Conservation (phyloP, 768 basidiomycete species). For the Austroboletus festivus region DNA sequence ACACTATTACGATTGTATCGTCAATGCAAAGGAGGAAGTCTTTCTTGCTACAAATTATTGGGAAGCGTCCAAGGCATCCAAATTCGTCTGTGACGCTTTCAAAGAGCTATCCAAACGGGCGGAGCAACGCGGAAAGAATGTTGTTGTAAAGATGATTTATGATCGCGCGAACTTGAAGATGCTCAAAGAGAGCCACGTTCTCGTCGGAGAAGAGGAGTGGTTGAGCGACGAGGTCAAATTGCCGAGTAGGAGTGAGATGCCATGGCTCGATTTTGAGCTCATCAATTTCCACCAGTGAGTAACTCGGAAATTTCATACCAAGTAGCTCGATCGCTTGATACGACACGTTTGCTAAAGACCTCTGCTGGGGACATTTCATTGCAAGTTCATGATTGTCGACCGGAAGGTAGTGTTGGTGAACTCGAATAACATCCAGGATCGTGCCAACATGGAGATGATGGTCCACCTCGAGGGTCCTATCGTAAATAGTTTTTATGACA, state of each 20-base stretch:
- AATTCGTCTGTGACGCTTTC: constrained; percentile 48
- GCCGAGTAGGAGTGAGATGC: constrained; percentile 54
- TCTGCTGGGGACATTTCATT: constrained; percentile 65
- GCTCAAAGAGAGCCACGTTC: constrained; percentile 40
- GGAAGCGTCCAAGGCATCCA: constrained; percentile 51
- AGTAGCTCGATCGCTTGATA: neutral
- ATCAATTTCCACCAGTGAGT: constrained; percentile 48
- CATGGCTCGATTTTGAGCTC: constrained; percentile 58
- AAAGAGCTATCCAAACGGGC: constrained; percentile 49
- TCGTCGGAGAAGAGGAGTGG: constrained; percentile 47
- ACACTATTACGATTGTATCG: constrained; percentile 62
- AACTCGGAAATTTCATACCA: neutral
- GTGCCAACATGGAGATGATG: constrained; percentile 58
- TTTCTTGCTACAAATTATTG: constrained; percentile 67
- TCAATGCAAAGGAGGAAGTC: constrained; percentile 59
- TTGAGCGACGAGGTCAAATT: constrained; percentile 43
- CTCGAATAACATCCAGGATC: constrained; percentile 67
- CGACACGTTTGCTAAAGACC: constrained; percentile 30
- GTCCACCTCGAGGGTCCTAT: constrained; percentile 67
- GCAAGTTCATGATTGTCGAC: constrained; percentile 69
- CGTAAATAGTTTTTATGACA: constrained; percentile 68
- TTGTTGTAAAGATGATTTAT: constrained; percentile 67
- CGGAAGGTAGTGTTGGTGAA: constrained; percentile 63
- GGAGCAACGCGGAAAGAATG: constrained; percentile 41
- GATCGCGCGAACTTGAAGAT: constrained; percentile 64